These are phyloP conservation scores for Naumovozyma castellii DNA, from an alignment of 805 yeast species.

Conservation along the genomic window DNA sequence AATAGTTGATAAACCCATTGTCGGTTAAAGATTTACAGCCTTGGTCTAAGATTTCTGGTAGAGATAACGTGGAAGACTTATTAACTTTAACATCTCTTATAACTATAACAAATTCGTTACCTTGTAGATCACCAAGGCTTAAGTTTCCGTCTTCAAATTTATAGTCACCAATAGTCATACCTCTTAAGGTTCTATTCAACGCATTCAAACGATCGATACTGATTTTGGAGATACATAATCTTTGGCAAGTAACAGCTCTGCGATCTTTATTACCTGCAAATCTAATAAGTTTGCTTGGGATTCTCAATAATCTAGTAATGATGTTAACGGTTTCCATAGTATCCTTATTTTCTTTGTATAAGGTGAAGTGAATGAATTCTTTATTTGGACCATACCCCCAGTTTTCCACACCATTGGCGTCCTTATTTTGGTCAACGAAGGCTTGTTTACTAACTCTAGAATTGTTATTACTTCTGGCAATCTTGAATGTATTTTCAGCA, in stretches of 20 bases:
- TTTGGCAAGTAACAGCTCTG: constrained; percentile 90
- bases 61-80: constrained; percentile 24
- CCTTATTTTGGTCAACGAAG: constrained; percentile 30
- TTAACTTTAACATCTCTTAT: constrained; percentile 56
- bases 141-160: constrained; percentile 52
- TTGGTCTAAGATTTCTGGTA: constrained; percentile 39
- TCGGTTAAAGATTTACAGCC: constrained; percentile 50
- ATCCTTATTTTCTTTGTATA: constrained; percentile 91
- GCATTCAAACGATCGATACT: constrained; percentile 66
- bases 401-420: constrained; percentile 45
- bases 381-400: constrained; percentile 69
- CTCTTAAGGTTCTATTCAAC: constrained; percentile 65
- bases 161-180: constrained; percentile 74
- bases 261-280: constrained; percentile 97
- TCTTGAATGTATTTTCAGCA: constrained; percentile 50
- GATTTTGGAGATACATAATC: constrained; percentile 57
- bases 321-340: constrained; percentile 89
- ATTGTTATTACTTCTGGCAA: constrained; percentile 44
- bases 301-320: constrained; percentile 60
- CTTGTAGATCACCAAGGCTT: constrained; percentile 72
- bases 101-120: constrained; percentile 83
- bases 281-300: constrained; percentile 61
- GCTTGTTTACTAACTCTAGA: constrained; percentile 33
- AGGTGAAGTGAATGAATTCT: constrained; percentile 60
- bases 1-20: constrained; percentile 84